Base-by-base conservation (phyloP, 75 land plant genomes). In the Pinus tabuliformis region DNA sequence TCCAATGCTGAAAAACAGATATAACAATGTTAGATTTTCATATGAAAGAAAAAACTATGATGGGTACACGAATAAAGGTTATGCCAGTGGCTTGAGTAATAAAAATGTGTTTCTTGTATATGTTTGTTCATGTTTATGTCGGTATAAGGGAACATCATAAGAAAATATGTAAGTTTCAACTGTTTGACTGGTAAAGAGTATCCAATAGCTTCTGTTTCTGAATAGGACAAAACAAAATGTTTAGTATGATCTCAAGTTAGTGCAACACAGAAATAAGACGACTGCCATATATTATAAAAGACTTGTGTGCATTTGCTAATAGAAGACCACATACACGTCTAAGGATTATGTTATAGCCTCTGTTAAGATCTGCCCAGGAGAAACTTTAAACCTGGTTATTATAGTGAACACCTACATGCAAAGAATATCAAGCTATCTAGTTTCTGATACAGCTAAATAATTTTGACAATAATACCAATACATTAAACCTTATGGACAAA, bases 1-100 rank as follows among this genome's bases (percentile, higher is more conserved):
- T 66, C 71, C 71, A 39, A 66, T 39, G 71, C 71, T 66, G 71
- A 66, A 66, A 39, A 66, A 28, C 8, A 66, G 18, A 66, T 18
- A 49, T 37, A n/a, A 66, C 18, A 20, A 13, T 62, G 2, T 24
- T 20, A 66, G 49, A 66, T 39, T 66, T 39, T 39, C 33, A 65
- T 65, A 37, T 65, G 71, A 39, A 66, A 66, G 18, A 39, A 66
- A 39, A 18, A 20, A 45, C 11, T 39, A 66, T 11, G 20, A 39
- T 66, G 26, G 21, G 70, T 37, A 37, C 39, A 37, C 39, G 68
- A 6, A 17, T 39, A 37, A 13, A 64, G 30, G 37, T 33, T 65
- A 65, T 26, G 39, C 39, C 7, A 39, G 37, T 28, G 30, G 49
- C 52, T 8, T 39, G 9, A 17, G 20, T 18, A n/a, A 66, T 37